Evolutionary conservation across 345 rosid species (phyloP).

Genomic region (Mercurialis annua): DNA sequence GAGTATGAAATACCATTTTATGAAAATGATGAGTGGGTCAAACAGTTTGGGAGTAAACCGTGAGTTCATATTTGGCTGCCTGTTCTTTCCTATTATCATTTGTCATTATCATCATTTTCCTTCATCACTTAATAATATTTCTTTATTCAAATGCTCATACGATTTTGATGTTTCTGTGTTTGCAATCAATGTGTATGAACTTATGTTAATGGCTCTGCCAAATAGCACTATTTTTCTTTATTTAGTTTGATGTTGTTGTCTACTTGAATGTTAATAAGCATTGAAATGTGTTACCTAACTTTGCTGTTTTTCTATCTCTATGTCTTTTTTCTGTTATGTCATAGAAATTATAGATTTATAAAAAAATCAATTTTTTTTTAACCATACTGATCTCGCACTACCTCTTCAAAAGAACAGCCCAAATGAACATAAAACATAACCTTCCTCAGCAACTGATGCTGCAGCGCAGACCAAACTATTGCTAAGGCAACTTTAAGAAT

Average conservation of each 20-base stretch:
- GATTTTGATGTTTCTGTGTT: neutral
- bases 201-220: neutral
- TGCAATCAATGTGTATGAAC: neutral
- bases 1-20: slow-evolving; percentile 62
- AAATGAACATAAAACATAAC: too few species aligned
- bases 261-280: neutral
- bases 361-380: too few species aligned
- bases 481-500: too few species aligned
- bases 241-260: neutral
- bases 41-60: slow-evolving; percentile 77
- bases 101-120: neutral
- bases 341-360: neutral
- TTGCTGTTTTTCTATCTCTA: neutral
- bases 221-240: neutral
- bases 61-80: slow-evolving; percentile 32
- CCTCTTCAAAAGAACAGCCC: too few species aligned
- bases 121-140: neutral
- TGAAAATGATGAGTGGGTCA: slow-evolving; percentile 72
- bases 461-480: too few species aligned
- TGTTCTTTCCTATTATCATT: neutral
- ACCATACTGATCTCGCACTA: too few species aligned
- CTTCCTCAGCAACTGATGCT: too few species aligned
- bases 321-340: neutral
- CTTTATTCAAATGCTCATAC: slow-evolving; percentile 3
- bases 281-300: neutral